Conservation (phyloP, 2,329 filamentous ascomycete species). For the Neonectria ditissima region DNA sequence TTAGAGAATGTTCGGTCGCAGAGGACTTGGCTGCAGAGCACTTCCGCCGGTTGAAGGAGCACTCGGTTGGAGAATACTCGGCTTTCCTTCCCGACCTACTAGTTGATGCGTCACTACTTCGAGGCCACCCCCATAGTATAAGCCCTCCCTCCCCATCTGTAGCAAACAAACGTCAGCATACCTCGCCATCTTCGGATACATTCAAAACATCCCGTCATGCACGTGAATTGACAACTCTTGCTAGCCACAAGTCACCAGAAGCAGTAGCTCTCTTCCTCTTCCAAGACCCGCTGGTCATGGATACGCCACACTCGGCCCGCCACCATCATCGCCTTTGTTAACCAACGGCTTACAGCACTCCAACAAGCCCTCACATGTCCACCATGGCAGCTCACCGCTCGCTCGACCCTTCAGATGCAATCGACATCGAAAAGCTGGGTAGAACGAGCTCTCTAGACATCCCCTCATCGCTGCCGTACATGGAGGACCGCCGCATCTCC, state of each 20-base stretch:
- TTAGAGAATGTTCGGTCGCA: background rate
- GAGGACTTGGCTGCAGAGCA: background rate
- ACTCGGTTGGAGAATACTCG: constrained; percentile 5
- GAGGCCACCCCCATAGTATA: background rate
- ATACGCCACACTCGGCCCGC: background rate
- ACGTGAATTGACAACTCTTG: background rate
- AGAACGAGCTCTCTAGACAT: constrained; percentile 50
- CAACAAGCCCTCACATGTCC: constrained; percentile 1
- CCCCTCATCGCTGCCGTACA: constrained; percentile 31
- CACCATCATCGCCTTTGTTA: background rate
- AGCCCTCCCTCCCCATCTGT: background rate
- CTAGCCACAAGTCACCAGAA: background rate
- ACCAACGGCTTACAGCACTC: background rate
- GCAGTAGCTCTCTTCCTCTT: background rate
- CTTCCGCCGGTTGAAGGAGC: background rate
- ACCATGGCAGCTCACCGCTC: constrained; percentile 8
- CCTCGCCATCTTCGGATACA: background rate
- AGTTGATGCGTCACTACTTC: background rate
- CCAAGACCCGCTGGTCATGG: constrained; percentile 3
- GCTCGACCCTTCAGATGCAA: background rate
- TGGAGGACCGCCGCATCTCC: constrained; percentile 41
- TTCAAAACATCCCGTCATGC: background rate
- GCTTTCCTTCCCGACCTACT: no score
- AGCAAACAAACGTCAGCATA: background rate
- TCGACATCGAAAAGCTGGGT: constrained; percentile 50